phyloP scores from a whole-genome alignment of 768 basidiomycete genomes.

The Russula dissimulans region DNA sequence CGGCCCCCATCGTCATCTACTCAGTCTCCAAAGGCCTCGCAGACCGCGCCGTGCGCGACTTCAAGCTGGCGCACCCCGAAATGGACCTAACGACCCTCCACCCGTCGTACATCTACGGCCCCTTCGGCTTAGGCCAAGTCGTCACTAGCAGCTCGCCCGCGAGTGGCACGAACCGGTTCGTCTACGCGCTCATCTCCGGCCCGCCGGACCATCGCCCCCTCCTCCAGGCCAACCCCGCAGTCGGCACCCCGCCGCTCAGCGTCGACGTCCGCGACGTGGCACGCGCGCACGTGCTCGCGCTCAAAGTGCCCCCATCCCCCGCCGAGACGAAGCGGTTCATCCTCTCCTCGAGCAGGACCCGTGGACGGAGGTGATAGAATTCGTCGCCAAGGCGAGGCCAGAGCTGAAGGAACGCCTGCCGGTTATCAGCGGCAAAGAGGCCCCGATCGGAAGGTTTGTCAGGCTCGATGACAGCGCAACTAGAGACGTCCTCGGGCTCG shows the following conservation, averaged over 20 bases:
- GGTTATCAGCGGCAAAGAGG: neutral
- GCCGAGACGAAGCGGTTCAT: constrained; percentile 20
- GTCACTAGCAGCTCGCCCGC: neutral
- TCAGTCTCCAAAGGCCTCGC: constrained; percentile 29
- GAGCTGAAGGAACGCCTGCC: constrained; percentile 22
- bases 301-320: constrained; percentile 8
- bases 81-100: constrained; percentile 25
- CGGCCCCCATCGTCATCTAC: constrained; percentile 26
- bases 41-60: constrained; percentile 23
- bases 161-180: constrained; percentile 21
- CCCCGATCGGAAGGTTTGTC: neutral
- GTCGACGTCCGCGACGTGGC: constrained; percentile 29
- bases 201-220: constrained; percentile 12
- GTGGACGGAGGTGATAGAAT: constrained; percentile 23
- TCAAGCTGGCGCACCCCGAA: constrained; percentile 22
- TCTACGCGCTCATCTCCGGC: constrained; percentile 23
- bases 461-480: constrained; percentile 2
- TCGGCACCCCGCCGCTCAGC: constrained; percentile 17
- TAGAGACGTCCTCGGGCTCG: constrained; percentile 3
- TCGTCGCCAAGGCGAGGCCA: constrained; percentile 21
- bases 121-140: constrained; percentile 18
- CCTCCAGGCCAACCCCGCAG: constrained; percentile 10
- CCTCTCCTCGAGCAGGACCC: constrained; percentile 21
- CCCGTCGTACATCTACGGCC: constrained; percentile 27
- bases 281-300: constrained; percentile 25